Conservation (phyloP, 768 basidiomycete species). For the Rhizopogon sp. region DNA sequence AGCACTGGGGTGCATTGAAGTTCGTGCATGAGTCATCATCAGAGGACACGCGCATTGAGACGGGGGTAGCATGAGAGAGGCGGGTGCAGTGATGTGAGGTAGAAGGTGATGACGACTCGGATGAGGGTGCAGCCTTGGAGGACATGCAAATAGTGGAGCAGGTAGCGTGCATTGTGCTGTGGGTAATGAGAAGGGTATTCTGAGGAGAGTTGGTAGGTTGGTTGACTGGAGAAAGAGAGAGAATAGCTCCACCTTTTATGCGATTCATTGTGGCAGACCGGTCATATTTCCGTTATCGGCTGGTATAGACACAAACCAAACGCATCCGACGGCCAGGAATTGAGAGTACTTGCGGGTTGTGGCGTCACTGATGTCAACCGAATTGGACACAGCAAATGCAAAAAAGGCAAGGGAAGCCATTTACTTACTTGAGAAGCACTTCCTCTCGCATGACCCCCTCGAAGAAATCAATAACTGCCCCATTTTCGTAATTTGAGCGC, state of each 20-base stretch:
- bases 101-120: conserved; percentile 2
- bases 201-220: conserved; percentile 1
- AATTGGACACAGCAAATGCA: conserved; percentile 5
- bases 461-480: not conserved
- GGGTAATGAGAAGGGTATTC: not conserved
- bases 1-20: conserved; percentile 69
- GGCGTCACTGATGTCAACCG: conserved; percentile 32
- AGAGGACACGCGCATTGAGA: conserved; percentile 16
- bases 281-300: conserved; percentile 32
- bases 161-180: conserved; percentile 13
- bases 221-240: not conserved
- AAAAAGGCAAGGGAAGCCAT: conserved; percentile 7
- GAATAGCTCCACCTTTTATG: conserved; percentile 19
- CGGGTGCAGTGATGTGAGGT: conserved; percentile 5
- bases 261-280: conserved; percentile 21
- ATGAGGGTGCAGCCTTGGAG: conserved; percentile 5
- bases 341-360: conserved; percentile 28
- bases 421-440: not conserved
- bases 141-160: conserved; percentile 9
- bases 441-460: not conserved
- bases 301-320: conserved; percentile 24
- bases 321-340: conserved; percentile 21
- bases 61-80: conserved; percentile 16
- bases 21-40: conserved; percentile 31
- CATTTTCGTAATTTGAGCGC: conserved; percentile 21